phyloP scores from a whole-genome alignment of 495 filamentous ascomycete species.

The Lepidopterella palustris region DNA sequence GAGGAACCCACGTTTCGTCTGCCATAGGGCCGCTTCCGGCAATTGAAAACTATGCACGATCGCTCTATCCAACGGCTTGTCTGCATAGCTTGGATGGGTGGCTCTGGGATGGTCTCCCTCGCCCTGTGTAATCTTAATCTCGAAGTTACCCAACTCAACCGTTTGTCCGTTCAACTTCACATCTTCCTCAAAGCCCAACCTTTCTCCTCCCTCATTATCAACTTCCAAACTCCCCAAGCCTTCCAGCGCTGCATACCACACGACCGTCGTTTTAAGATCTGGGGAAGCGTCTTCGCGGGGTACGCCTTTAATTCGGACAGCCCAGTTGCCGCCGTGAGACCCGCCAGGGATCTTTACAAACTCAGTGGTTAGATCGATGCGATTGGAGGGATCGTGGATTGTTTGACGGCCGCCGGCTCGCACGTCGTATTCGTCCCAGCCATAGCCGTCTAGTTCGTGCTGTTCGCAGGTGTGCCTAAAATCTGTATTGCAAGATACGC shows the following conservation, averaged over 20 bases:
- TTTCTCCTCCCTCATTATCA: constrained; percentile 41
- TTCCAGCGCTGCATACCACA: constrained; percentile 77
- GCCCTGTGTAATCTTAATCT: constrained; percentile 67
- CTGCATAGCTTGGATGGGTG: constrained; percentile 56
- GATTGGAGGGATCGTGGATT: constrained; percentile 82
- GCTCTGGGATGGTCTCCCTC: constrained; percentile 52
- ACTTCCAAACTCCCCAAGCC: constrained; percentile 63
- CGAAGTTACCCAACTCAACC: constrained; percentile 74
- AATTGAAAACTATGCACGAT: constrained; percentile 64
- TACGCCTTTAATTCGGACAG: constrained; percentile 73
- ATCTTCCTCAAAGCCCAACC: constrained; percentile 58
- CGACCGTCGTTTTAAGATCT: constrained; percentile 64
- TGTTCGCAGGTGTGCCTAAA: constrained; percentile 95
- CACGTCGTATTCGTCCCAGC: constrained; percentile 94
- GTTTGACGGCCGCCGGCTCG: constrained; percentile 79
- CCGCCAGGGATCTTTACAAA: constrained; percentile 93
- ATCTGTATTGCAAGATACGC: no score
- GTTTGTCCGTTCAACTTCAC: constrained; percentile 72
- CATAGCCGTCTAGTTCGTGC: constrained; percentile 91
- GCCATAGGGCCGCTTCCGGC: constrained; percentile 72
- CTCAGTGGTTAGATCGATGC: constrained; percentile 80
- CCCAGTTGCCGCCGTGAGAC: constrained; percentile 85
- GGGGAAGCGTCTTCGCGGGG: constrained; percentile 60
- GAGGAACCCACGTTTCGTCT: constrained; percentile 57
- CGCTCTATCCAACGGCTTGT: constrained; percentile 70